These are phyloP conservation scores for Rhexocercosporidium sp. DNA, from an alignment of 2,329 filamentous ascomycete species.

Conservation along the genomic window DNA sequence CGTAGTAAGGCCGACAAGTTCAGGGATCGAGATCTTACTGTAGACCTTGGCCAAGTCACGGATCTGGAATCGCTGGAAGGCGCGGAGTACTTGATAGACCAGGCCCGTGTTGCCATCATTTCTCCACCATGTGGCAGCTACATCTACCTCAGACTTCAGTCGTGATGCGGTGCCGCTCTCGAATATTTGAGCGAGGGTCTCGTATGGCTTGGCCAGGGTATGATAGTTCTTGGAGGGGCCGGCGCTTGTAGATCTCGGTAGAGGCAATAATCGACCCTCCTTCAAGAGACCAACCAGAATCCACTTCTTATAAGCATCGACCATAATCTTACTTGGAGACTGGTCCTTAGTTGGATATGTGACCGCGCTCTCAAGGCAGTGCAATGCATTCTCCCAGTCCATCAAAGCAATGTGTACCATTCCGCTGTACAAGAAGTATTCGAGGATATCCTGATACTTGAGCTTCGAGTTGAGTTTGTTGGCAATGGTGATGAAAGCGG, in stretches of 20 bases:
- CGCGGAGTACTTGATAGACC: constrained; percentile 69
- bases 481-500: constrained; percentile 63
- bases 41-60: constrained; percentile 76
- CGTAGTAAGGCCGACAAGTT: constrained; percentile 56
- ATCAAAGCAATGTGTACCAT: constrained; percentile 66
- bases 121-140: constrained; percentile 63
- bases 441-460: constrained; percentile 59
- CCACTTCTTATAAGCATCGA: constrained; percentile 93
- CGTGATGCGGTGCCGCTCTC: constrained; percentile 60
- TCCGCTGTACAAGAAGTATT: constrained; percentile 71
- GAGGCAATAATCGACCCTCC: constrained; percentile 60
- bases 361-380: constrained; percentile 68
- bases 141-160: constrained; percentile 68
- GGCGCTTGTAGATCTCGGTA: constrained; percentile 61
- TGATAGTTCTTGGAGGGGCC: constrained; percentile 61
- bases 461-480: constrained; percentile 63
- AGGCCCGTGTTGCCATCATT: constrained; percentile 77
- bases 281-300: constrained; percentile 76
- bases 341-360: constrained; percentile 68
- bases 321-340: constrained; percentile 76
- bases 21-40: constrained; percentile 59
- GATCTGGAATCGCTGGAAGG: constrained; percentile 79
- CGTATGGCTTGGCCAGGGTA: constrained; percentile 70
- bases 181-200: constrained; percentile 72
- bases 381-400: constrained; percentile 66